phyloP scores from a whole-genome alignment of 2,329 filamentous ascomycete genomes.

The Aspergillus pseudoglaucus region DNA sequence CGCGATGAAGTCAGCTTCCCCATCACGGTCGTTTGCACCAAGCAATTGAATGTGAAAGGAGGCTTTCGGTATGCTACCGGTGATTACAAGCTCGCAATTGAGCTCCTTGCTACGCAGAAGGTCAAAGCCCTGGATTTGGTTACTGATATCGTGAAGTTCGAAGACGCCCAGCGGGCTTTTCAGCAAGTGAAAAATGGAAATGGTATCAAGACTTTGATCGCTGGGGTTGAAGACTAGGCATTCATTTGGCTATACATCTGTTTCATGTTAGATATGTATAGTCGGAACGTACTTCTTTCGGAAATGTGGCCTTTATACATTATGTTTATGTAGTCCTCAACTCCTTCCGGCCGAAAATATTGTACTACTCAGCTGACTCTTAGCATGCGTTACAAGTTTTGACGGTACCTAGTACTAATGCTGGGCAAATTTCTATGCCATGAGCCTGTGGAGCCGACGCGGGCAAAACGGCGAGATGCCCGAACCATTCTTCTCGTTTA shows the following conservation, averaged over 20 bases:
- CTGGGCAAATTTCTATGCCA: neutral
- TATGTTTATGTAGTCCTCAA: too few species aligned
- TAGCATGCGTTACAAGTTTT: neutral
- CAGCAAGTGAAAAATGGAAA: constrained; percentile 2
- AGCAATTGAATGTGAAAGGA: constrained; percentile 73
- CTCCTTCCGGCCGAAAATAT: too few species aligned
- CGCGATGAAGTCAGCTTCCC: constrained; percentile 62
- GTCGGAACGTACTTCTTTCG: too few species aligned
- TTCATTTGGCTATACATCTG: too few species aligned
- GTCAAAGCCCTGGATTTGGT: constrained; percentile 67
- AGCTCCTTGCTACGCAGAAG: constrained; percentile 61
- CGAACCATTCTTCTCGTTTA: neutral
- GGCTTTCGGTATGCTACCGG: constrained; percentile 76
- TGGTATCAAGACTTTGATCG: neutral
- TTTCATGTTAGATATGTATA: too few species aligned
- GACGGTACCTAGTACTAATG: neutral
- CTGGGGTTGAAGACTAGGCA: neutral
- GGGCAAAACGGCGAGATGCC: neutral
- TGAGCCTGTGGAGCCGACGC: neutral
- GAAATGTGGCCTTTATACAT: too few species aligned
- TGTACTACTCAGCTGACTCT: too few species aligned
- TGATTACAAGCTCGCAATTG: constrained; percentile 70
- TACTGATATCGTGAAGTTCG: constrained; percentile 64
- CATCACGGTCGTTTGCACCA: constrained; percentile 60
- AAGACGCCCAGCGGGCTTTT: constrained; percentile 55